phyloP scores from a whole-genome alignment of 106 monocot genomes.

The Dactylorhiza incarnata region DNA sequence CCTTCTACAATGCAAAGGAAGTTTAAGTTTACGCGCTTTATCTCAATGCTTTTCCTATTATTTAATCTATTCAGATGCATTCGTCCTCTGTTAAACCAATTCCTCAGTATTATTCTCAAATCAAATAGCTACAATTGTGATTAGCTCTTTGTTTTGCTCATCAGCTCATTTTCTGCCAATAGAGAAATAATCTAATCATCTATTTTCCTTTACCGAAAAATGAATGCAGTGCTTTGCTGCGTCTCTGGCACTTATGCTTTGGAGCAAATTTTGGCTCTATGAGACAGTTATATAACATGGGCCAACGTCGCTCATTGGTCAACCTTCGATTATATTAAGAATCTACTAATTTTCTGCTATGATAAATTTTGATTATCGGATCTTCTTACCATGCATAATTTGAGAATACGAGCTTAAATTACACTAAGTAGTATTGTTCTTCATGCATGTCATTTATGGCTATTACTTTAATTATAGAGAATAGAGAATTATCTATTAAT shows the following conservation, averaged over 20 bases:
- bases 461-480: neutral
- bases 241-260: neutral
- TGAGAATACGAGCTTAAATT: neutral
- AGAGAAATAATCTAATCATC: neutral
- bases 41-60: too few species aligned
- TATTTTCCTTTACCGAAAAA: neutral
- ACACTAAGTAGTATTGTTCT: neutral
- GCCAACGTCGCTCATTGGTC: neutral
- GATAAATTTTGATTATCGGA: neutral
- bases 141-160: neutral
- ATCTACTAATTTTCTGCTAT: neutral
- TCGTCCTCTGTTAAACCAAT: neutral
- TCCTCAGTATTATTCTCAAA: neutral
- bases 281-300: neutral
- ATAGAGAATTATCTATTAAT: neutral
- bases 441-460: neutral
- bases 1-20: too few species aligned
- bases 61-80: too few species aligned
- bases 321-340: neutral
- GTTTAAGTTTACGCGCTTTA: too few species aligned
- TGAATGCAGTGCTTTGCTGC: neutral
- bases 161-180: neutral
- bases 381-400: neutral
- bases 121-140: neutral
- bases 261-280: too few species aligned